Conservation (phyloP, 2,329 filamentous ascomycete genomes). For the Clonostachys rosea region DNA sequence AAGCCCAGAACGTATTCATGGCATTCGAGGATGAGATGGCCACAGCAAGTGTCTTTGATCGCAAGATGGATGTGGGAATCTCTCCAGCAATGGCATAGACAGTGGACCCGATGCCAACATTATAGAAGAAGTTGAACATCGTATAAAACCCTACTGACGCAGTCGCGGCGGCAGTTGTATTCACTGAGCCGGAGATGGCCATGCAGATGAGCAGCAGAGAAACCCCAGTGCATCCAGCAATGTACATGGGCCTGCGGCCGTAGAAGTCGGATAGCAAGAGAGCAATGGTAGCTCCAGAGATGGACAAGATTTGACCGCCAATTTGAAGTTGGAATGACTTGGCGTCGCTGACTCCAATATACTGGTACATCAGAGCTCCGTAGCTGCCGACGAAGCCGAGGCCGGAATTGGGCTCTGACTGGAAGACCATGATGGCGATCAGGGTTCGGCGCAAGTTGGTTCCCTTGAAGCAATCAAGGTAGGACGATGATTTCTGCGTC, state of each 20-base stretch:
- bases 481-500: slow-evolving; percentile 13
- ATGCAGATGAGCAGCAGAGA: slow-evolving; percentile 15
- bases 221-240: slow-evolving; percentile 13
- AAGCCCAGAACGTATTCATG: slow-evolving; percentile 6
- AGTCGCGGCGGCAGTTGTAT: slow-evolving; percentile 12
- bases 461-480: slow-evolving; percentile 32
- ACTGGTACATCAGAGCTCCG: slow-evolving; percentile 15
- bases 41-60: slow-evolving; percentile 12
- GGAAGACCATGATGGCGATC: slow-evolving; percentile 27
- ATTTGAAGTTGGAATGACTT: slow-evolving; percentile 19
- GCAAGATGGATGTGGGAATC: slow-evolving; percentile 10
- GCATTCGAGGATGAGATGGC: slow-evolving; percentile 6
- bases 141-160: slow-evolving; percentile 11
- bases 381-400: slow-evolving; percentile 10
- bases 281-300: slow-evolving; percentile 16
- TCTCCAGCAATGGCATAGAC: slow-evolving; percentile 15
- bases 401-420: slow-evolving; percentile 10
- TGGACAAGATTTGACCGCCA: slow-evolving; percentile 19
- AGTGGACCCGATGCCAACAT: slow-evolving; percentile 9
- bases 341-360: slow-evolving; percentile 13
- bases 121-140: slow-evolving; percentile 10
- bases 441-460: slow-evolving; percentile 29
- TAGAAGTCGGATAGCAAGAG: slow-evolving; percentile 16
- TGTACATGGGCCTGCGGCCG: slow-evolving; percentile 19
- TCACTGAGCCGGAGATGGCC: slow-evolving; percentile 15